phyloP scores from a whole-genome alignment of 1,139 yeast species.

The Geotrichum restrictum region DNA sequence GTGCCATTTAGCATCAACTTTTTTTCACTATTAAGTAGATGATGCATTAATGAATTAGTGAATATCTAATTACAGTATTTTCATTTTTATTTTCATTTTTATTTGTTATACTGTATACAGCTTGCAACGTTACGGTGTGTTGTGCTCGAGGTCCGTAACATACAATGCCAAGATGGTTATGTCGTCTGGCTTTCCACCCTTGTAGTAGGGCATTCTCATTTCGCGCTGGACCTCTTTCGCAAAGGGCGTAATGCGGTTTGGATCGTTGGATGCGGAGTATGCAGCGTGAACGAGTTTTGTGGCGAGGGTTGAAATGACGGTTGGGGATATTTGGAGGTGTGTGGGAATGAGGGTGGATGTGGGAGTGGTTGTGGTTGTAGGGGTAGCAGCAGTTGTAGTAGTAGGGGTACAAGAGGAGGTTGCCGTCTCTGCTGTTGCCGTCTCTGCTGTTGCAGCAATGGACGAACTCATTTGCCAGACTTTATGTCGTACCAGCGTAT shows the following conservation, averaged over 20 bases:
- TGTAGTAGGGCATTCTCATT: conserved; percentile 58
- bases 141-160: conserved; percentile 25
- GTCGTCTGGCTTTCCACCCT: conserved; percentile 96
- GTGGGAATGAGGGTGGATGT: conserved; percentile 19
- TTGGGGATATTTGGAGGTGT: conserved; percentile 26
- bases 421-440: too few species aligned
- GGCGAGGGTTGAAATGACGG: conserved; percentile 43
- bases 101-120: too few species aligned
- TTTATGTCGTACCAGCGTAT: conserved; percentile 29
- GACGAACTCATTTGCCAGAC: conserved; percentile 17
- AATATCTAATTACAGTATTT: too few species aligned
- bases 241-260: conserved; percentile 76
- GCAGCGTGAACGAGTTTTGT: conserved; percentile 62
- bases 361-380: conserved; percentile 19
- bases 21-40: too few species aligned
- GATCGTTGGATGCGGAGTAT: conserved; percentile 64
- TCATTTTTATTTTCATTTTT: too few species aligned
- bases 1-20: conserved; percentile 54
- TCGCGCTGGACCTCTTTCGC: conserved; percentile 65
- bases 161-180: conserved; percentile 73
- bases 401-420: too few species aligned
- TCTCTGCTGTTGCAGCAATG: conserved; percentile 19
- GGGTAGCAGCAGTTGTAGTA: too few species aligned
- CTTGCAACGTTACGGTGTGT: too few species aligned
- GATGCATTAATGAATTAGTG: too few species aligned